Evolutionary conservation across 345 rosid species (phyloP).

Genomic region (Hypericum androsaemum): DNA sequence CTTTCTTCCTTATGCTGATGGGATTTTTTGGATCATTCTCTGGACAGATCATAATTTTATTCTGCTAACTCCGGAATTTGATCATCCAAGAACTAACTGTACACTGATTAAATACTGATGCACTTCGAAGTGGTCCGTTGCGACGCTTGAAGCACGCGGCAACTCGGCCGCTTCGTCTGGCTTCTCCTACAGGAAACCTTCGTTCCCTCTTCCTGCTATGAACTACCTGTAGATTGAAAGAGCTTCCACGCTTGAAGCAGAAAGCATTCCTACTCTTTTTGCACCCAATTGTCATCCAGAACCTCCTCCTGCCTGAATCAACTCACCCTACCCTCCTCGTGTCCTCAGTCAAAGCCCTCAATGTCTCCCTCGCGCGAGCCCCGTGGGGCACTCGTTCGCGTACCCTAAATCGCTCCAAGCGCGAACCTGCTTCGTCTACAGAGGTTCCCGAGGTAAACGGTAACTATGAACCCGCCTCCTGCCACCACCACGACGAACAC

Average conservation of each 20-base stretch:
- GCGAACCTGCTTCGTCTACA: conserved; percentile 51
- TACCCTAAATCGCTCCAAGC: conserved; percentile 67
- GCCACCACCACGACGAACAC: conserved; percentile 40
- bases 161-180: no score
- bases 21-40: no score
- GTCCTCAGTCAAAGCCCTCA: conserved; percentile 31
- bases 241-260: conserved; percentile 91
- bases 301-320: conserved; percentile 71
- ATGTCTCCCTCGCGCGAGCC: conserved; percentile 29
- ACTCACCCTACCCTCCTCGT: conserved; percentile 21
- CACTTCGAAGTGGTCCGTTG: no score
- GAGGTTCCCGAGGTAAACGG: conserved; percentile 51
- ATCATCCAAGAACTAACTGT: no score
- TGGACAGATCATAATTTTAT: no score
- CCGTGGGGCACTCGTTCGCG: conserved; percentile 41
- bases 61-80: no score
- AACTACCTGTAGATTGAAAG: conserved; percentile 53
- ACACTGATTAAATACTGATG: no score
- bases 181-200: conserved; percentile 82
- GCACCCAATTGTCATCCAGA: conserved; percentile 85
- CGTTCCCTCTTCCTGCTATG: conserved; percentile 47
- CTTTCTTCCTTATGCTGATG: no score
- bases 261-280: conserved; percentile 57
- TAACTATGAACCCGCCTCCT: conserved; percentile 50
- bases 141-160: no score